Evolutionary conservation across 192 early-diverging fungal genomes (phyloP), one percentile per base, ranked within the genome.

Genomic region (Spizellomyces sp.): DNA sequence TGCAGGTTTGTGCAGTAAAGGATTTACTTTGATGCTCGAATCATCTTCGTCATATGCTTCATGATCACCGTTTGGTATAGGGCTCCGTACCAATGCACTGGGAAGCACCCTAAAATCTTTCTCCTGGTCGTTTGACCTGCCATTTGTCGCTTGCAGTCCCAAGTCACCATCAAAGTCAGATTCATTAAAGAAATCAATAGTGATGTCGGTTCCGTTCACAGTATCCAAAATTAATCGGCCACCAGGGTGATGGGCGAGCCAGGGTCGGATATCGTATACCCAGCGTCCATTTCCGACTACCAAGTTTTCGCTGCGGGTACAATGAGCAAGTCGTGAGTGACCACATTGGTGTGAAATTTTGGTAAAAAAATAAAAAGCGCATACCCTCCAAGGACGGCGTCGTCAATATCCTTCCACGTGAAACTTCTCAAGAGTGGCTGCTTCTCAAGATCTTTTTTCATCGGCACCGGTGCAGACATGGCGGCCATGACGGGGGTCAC

Each of bases 191-290:
- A 73, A 75, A 46, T 75, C 73, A 41, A 56, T 45, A 6, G 69
- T 75, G 41, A 79, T 76, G 45, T 79, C 78, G 8, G 78, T 79
- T 41, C 78, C 78, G 27, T 58, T 67, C 27, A 77, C 78, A 8
- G 75, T 48, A 14, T 79, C 22, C 62, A 79, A 58, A 42, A 79
- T 77, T 12, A 70, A 8, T 15, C 41, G 45, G 14, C 78, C 78
- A 42, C 78, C 78, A 55, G 78, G 78, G 48, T 79, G 78, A 6
- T 44, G 58, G 6, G 64, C 48, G 4, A 77, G 45, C 70, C 70
- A 62, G 8, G 15, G 62, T 8, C 21, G 9, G 62, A 62, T 64
- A 59, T 71, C 62, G 45, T 71, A 64, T 15, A 62, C 78, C 43
- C 75, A 79, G 19, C 66, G 69, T 7, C 66, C 66, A 27, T 67